A percentile compares a stretch with the other conserved stretches of the same genome.
Conservation (phyloP, 768 basidiomycete genomes). For the Crepidotus variabilis region DNA sequence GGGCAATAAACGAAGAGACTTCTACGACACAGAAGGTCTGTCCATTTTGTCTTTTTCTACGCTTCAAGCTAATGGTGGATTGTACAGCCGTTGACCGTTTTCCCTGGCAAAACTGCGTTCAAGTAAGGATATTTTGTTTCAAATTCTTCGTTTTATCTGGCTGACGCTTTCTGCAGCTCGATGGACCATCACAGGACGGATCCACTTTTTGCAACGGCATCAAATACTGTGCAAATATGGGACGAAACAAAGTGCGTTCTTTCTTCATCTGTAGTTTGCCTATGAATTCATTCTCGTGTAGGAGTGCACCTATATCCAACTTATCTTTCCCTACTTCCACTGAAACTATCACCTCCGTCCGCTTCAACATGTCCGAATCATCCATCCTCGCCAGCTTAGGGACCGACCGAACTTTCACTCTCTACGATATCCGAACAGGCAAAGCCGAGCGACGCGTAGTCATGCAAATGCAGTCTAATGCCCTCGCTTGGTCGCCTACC, state of each 20-base stretch:
- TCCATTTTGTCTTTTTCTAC: constrained; percentile 20
- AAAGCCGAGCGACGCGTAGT: constrained; percentile 90
- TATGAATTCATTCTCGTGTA: constrained; percentile 20
- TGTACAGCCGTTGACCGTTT: constrained; percentile 67
- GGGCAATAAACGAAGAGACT: constrained; percentile 45
- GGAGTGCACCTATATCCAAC: constrained; percentile 82
- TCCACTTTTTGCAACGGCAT: constrained; percentile 91
- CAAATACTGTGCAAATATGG: constrained; percentile 93
- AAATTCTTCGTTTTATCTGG: not conserved
- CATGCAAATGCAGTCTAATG: constrained; percentile 93
- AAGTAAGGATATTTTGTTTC: constrained; percentile 51
- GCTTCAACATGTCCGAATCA: constrained; percentile 92
- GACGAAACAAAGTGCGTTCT: constrained; percentile 86
- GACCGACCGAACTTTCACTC: constrained; percentile 90
- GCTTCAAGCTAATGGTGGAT: constrained; percentile 19
- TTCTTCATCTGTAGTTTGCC: not conserved
- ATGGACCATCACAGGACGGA: constrained; percentile 93
- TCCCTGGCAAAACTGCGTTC: constrained; percentile 84
- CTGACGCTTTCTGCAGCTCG: constrained; percentile 45
- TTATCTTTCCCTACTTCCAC: constrained; percentile 78
- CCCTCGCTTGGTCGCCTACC: constrained; percentile 93
- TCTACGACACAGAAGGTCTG: constrained; percentile 31
- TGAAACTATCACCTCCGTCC: constrained; percentile 84
- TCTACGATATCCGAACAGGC: constrained; percentile 95
- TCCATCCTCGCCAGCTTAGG: constrained; percentile 95